Conservation (phyloP, 306 rosid genomes). For the Carpinus viminea region DNA sequence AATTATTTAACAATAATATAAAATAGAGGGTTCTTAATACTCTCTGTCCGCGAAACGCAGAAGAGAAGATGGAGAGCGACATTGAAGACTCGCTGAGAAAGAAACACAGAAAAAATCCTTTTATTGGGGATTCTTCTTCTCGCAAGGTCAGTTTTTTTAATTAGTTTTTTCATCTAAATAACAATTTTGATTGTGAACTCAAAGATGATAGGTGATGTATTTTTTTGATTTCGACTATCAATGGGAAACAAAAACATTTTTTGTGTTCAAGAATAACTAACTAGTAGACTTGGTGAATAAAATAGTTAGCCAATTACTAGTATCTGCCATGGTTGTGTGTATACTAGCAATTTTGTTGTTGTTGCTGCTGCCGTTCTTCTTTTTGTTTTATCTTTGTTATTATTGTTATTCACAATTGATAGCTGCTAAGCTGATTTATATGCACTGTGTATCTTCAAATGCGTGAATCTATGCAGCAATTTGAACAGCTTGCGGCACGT, state of each 20-base stretch:
- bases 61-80: conserved; percentile 46
- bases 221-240: neutral
- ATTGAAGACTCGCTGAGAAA: conserved; percentile 41
- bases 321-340: neutral
- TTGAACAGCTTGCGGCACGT: conserved; percentile 47
- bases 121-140: conserved; percentile 33
- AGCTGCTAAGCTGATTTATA: neutral
- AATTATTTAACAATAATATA: no score
- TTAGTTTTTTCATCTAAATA: neutral
- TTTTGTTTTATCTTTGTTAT: neutral
- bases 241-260: neutral
- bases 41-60: neutral
- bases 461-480: conserved; percentile 47
- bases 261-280: neutral
- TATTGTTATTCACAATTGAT: neutral
- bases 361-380: neutral
- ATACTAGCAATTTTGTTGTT: neutral
- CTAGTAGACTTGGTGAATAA: neutral
- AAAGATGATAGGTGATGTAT: neutral
- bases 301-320: neutral
- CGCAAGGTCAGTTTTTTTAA: conserved; percentile 41
- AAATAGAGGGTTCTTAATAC: no score
- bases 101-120: conserved; percentile 31
- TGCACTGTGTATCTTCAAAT: conserved; percentile 1
- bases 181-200: neutral